Conservation (phyloP, 1,284 basidiomycete genomes). For the Cystobasidium pallidum region DNA sequence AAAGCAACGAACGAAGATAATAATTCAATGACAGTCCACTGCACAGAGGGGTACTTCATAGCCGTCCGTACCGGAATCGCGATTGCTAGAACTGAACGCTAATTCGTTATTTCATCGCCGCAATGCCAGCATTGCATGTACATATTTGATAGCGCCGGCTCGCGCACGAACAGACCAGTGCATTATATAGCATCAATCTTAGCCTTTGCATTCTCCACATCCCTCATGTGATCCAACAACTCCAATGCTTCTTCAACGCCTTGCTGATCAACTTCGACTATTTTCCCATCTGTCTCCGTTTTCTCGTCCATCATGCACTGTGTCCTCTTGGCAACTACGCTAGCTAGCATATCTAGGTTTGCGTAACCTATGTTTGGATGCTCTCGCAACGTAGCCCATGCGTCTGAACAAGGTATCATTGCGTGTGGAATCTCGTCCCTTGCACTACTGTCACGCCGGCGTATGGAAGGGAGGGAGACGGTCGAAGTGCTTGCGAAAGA, state of each 20-base stretch:
- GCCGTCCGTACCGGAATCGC: no score
- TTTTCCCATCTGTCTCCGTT: conserved; percentile 35
- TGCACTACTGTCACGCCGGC: conserved; percentile 27
- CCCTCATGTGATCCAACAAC: conserved; percentile 46
- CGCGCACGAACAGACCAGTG: no score
- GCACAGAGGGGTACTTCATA: no score
- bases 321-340: conserved; percentile 53
- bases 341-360: conserved; percentile 54
- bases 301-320: conserved; percentile 45
- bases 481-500: background rate
- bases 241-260: conserved; percentile 51
- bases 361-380: conserved; percentile 46
- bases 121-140: no score
- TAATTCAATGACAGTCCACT: no score
- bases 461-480: conserved; percentile 2
- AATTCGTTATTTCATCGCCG: no score
- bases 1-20: background rate
- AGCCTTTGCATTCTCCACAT: conserved; percentile 2
- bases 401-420: conserved; percentile 42
- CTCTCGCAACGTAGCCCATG: conserved; percentile 35
- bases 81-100: no score
- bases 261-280: conserved; percentile 49
- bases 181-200: conserved; percentile 12
- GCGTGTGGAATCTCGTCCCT: conserved; percentile 36
- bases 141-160: no score